Conservation (phyloP, 371 early-diverging fungal genomes). For the Mortierella sp. region DNA sequence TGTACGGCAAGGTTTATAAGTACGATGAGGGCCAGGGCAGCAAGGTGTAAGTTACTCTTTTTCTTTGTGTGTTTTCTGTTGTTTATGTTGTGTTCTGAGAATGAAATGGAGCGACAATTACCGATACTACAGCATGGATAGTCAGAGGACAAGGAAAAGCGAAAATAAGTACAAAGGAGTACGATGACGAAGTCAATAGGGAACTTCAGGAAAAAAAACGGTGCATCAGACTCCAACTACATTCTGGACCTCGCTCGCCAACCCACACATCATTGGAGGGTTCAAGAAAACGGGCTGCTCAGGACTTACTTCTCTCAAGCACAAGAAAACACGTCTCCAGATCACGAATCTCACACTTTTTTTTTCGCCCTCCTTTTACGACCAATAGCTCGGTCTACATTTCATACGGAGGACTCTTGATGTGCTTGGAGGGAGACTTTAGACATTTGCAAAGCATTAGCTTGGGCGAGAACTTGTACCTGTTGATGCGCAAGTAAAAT, state of each 20-base stretch:
- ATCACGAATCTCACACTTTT: neutral
- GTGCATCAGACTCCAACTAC: neutral
- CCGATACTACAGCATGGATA: neutral
- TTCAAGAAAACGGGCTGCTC: neutral
- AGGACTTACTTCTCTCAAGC: neutral
- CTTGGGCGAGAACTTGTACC: conserved; percentile 90
- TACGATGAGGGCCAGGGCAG: conserved; percentile 84
- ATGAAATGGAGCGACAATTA: neutral
- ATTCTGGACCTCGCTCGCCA: neutral
- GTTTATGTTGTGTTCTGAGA: neutral
- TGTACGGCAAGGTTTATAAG: conserved; percentile 96
- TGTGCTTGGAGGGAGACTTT: conserved; percentile 92
- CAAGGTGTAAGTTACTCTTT: conserved; percentile 77
- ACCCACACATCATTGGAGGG: neutral
- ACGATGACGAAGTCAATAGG: neutral
- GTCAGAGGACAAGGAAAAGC: neutral
- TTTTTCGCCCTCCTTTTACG: neutral
- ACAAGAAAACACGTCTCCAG: neutral
- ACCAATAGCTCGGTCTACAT: conserved; percentile 79
- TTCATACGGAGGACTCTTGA: conserved; percentile 95
- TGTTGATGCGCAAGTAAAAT: conserved; percentile 88
- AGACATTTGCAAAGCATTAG: conserved; percentile 85
- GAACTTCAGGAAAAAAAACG: too few relatives aligned
- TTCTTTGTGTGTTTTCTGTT: conserved; percentile 7
- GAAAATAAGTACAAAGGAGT: neutral